A percentile compares a stretch with the other conserved stretches of the same genome.
These are phyloP conservation scores for Fusarium succisae DNA, from an alignment of 2,329 filamentous ascomycete genomes.

Conservation along the genomic window DNA sequence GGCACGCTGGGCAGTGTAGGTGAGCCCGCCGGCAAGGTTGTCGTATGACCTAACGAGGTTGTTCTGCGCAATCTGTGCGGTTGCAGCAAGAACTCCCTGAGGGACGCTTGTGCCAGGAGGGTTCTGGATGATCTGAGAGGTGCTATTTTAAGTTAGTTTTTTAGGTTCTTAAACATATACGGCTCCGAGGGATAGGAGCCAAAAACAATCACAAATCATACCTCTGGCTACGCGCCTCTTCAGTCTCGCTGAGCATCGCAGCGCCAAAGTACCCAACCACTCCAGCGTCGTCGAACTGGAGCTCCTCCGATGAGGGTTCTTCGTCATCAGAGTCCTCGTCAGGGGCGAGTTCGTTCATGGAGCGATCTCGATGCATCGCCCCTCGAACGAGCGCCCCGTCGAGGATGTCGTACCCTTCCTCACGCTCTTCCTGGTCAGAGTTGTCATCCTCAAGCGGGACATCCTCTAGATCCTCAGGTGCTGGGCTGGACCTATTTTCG, in stretches of 20 bases:
- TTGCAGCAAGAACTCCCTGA: background rate
- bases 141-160: background rate
- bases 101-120: background rate
- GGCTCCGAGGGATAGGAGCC: background rate
- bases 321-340: background rate
- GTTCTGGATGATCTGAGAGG: background rate
- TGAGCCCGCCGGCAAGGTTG: background rate
- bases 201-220: slow-evolving; percentile 9
- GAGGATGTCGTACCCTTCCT: background rate
- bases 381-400: background rate
- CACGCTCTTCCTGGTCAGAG: background rate
- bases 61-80: background rate
- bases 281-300: background rate
- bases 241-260: background rate
- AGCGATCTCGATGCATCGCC: background rate
- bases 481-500: background rate
- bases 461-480: background rate
- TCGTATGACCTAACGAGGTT: slow-evolving; percentile 10
- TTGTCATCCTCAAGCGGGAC: background rate
- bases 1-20: background rate
- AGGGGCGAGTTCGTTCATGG: background rate
- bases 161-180: background rate
- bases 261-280: background rate
- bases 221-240: background rate
- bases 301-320: background rate